These are phyloP conservation scores for Xerocomellus chrysenteron DNA, from an alignment of 768 basidiomycete genomes.

Conservation along the genomic window DNA sequence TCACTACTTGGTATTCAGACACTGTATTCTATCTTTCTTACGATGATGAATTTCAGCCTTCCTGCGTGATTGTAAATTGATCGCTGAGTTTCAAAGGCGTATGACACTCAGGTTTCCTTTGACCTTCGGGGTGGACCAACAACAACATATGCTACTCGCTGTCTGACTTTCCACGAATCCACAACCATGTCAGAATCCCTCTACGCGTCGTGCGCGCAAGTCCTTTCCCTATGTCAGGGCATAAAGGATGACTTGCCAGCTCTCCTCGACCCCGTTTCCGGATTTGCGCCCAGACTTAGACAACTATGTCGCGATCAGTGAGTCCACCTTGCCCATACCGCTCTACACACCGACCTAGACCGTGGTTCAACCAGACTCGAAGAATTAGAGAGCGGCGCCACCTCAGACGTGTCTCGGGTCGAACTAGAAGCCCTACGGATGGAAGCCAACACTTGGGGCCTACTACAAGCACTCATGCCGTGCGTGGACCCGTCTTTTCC, in stretches of 20 bases:
- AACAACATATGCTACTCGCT: background rate
- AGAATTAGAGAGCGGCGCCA: slow-evolving; percentile 47
- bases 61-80: too few relatives aligned
- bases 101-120: background rate
- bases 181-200: slow-evolving; percentile 38
- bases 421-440: slow-evolving; percentile 65
- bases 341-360: background rate
- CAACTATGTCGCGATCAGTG: slow-evolving; percentile 57
- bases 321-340: slow-evolving; percentile 22
- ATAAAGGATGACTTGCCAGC: slow-evolving; percentile 54
- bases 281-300: slow-evolving; percentile 66
- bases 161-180: background rate
- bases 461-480: slow-evolving; percentile 78
- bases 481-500: slow-evolving; percentile 37
- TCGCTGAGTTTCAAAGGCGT: too few relatives aligned
- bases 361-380: slow-evolving; percentile 41
- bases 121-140: background rate
- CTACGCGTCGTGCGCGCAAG: slow-evolving; percentile 67
- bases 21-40: too few relatives aligned
- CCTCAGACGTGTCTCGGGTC: slow-evolving; percentile 38
- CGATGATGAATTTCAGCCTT: too few relatives aligned
- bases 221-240: slow-evolving; percentile 58
- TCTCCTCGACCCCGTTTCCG: slow-evolving; percentile 62
- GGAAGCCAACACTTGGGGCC: slow-evolving; percentile 80
- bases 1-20: too few relatives aligned